Evolutionary conservation across 192 early-diverging fungal species (phyloP), one percentile per base, ranked within the genome.

Genomic region (Podila minutissima): DNA sequence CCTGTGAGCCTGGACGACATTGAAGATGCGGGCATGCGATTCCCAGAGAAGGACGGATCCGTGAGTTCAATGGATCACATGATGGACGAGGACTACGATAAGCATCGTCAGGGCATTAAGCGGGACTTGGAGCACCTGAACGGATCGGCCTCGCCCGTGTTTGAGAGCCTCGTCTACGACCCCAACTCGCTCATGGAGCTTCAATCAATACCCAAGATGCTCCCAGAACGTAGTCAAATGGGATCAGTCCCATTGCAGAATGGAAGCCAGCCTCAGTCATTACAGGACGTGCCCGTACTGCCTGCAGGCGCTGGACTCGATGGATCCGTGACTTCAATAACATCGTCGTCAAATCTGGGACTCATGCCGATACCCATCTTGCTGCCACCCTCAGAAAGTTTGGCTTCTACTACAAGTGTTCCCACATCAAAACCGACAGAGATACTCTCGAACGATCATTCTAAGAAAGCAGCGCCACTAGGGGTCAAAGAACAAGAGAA

Each of bases 131-230:
- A 81, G 50, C 77, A 73, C 7, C 35, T 73, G 37, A 57, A 81
- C 28, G 77, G 67, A 22, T 32, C 50, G 6, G 50, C 61, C 11
- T 58, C 29, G 8, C 60, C 77, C 17, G 71, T 73, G 9, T 81
- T 81, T 48, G 67, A 73, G 46, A 69, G 66, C 28, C 41, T 81
- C 4, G 67, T 69, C 0, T 81, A 81, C 32, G 71, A 81, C 31
- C 71, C 77, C 9, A 72, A 64, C 7, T 60, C 67, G 3, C 62
- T 73, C n/a, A 73, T 81, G 71, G 66, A 81, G 13, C 67, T 81
- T 13, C 77, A 81, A 37, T 73, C 77, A 22, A 81, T 81, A 22
- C 77, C 77, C 12, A 49, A 58, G 15, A 64, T 38, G 35, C 66
- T 81, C 5, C 77, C 77, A n/a, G 77, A 72, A 3, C 65, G 76